phyloP scores from a whole-genome alignment of 495 filamentous ascomycete species.

The Platismatia glauca region DNA sequence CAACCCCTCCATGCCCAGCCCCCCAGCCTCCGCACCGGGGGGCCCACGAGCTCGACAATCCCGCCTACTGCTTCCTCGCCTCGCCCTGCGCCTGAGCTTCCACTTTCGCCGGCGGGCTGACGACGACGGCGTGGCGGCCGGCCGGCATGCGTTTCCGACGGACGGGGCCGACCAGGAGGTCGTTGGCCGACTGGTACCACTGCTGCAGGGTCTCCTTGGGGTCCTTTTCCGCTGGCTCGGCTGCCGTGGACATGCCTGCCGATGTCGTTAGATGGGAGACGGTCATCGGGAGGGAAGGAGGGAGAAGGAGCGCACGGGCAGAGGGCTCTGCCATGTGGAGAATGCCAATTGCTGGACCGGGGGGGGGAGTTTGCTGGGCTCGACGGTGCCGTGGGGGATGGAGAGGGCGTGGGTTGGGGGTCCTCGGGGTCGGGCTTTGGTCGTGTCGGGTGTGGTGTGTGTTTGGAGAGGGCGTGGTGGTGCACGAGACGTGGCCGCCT shows the following conservation, averaged over 20 bases:
- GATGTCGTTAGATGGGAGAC: not conserved
- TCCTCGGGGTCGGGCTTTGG: too few relatives aligned
- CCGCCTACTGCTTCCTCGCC: slow-evolving; percentile 2
- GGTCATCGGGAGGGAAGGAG: not conserved
- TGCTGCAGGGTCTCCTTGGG: slow-evolving; percentile 2
- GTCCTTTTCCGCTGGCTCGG: not conserved
- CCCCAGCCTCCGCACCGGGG: not conserved
- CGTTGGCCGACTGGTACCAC: slow-evolving; percentile 6
- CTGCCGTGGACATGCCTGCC: not conserved
- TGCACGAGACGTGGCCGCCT: too few relatives aligned
- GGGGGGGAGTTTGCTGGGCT: not conserved
- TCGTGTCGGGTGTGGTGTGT: too few relatives aligned
- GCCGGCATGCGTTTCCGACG: slow-evolving; percentile 13
- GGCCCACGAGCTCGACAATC: too few relatives aligned
- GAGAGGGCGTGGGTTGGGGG: too few relatives aligned
- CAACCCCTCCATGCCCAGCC: not conserved
- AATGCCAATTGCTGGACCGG: not conserved
- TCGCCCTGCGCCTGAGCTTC: not conserved
- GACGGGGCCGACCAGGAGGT: slow-evolving; percentile 2
- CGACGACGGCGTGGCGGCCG: slow-evolving; percentile 8
- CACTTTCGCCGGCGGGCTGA: not conserved
- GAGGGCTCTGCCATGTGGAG: not conserved
- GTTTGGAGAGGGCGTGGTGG: too few relatives aligned
- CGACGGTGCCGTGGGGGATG: too few relatives aligned
- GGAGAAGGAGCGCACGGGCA: not conserved